Evolutionary conservation across 1,284 basidiomycete genomes (phyloP).

Genomic region (Cutaneotrichosporon mucoides): DNA sequence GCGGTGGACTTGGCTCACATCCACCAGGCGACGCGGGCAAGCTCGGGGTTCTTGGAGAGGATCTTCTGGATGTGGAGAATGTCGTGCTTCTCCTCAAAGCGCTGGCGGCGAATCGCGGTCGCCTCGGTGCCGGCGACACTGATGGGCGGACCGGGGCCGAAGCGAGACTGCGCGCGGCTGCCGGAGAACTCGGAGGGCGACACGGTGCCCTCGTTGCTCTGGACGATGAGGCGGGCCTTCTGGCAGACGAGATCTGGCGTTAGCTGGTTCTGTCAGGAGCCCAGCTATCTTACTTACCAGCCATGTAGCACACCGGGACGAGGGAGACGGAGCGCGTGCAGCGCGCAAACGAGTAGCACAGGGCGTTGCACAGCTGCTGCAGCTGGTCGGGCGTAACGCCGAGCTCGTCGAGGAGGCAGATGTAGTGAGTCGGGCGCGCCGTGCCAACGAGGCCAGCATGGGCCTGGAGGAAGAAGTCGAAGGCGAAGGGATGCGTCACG

Average conservation of each 20-base stretch:
- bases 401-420: slow-evolving; percentile 47
- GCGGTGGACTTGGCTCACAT: slow-evolving; percentile 23
- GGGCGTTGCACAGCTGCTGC: slow-evolving; percentile 44
- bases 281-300: slow-evolving; percentile 35
- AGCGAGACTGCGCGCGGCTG: slow-evolving; percentile 12
- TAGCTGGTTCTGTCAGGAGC: not conserved
- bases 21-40: slow-evolving; percentile 41
- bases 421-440: slow-evolving; percentile 38
- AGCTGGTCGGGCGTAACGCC: slow-evolving; percentile 40
- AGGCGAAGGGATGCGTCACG: slow-evolving; percentile 50
- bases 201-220: slow-evolving; percentile 19
- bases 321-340: slow-evolving; percentile 48
- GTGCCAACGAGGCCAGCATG: slow-evolving; percentile 39
- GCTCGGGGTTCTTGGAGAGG: slow-evolving; percentile 32
- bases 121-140: not conserved
- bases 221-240: slow-evolving; percentile 41
- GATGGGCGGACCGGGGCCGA: not conserved
- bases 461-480: slow-evolving; percentile 49
- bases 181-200: slow-evolving; percentile 34
- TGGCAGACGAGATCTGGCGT: slow-evolving; percentile 41
- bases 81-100: slow-evolving; percentile 19
- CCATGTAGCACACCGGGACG: slow-evolving; percentile 51
- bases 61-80: slow-evolving; percentile 38
- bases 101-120: not conserved
- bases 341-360: slow-evolving; percentile 50